Evolutionary conservation across 2,329 filamentous ascomycete species (phyloP), one percentile per base, ranked within the genome.

Genomic region (Ophiognomonia clavigignenti-juglandacearum): DNA sequence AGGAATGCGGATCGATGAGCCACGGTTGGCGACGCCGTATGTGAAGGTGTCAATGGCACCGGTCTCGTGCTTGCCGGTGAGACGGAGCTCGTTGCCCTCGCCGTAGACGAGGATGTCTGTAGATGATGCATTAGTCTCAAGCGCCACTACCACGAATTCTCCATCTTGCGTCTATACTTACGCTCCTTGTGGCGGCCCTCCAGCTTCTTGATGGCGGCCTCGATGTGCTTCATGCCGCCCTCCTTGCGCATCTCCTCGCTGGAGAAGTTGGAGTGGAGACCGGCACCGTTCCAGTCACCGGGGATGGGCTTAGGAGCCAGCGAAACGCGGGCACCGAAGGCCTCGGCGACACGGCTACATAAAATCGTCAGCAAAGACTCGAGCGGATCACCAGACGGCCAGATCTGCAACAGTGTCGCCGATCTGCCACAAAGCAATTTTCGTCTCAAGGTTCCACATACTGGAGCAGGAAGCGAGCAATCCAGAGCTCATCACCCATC

Each of bases 311-410:
- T 98, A 66, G 93, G 93, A 64, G 91, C 82, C 68, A 96, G 85
- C 32, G 92, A 95, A 56, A 97, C 91, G 80, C 91, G 91, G 70
- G 86, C 91, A 62, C 92, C 93, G 63, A 96, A 96, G 64, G 97
- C 92, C 70, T 98, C 93, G 45, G 92, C 88, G 52, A 97, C 87
- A 57, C 91, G 49, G 49, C 43, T 46, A 35, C 11, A 34, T n/a
- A 3, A 38, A 5, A 13, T 9, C 24, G 43, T 46, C 36, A 46
- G 43, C 31, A 46, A 14, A 35, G 5, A 16, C 11, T 8, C 23
- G 22, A 37, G 24, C 23, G 77, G 90, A 93, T 26, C 16, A 6
- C 13, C 14, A 14, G 11, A 16, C 7, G 32, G 10, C 1, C 6
- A 26, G 6, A 26, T 26, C 24, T 26, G 24, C 24, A 26, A 26